Conservation (phyloP, 2,329 filamentous ascomycete species). For the Myotisia sp. region DNA sequence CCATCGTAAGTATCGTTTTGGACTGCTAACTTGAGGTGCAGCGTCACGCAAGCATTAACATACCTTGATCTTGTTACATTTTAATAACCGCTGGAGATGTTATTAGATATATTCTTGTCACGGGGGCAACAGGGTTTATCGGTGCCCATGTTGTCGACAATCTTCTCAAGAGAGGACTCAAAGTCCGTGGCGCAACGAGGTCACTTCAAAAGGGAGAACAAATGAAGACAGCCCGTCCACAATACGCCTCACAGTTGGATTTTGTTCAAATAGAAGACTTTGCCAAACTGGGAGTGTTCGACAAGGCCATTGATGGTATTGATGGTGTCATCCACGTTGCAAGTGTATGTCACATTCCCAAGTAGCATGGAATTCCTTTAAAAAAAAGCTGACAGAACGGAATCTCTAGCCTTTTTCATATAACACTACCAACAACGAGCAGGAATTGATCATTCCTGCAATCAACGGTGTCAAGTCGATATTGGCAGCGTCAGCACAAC, state of each 20-base stretch:
- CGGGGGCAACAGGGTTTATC: slow-evolving; percentile 18
- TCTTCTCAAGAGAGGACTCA: slow-evolving; percentile 10
- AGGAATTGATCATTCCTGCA: slow-evolving; percentile 33
- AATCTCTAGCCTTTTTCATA: slow-evolving; percentile 35
- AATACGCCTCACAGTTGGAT: slow-evolving; percentile 25
- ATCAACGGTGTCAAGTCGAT: slow-evolving; percentile 34
- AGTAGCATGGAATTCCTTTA: too few species aligned
- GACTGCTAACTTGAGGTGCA: too few species aligned
- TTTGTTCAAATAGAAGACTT: slow-evolving; percentile 34
- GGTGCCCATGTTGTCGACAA: slow-evolving; percentile 16
- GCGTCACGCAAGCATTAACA: too few species aligned
- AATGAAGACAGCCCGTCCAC: slow-evolving; percentile 27
- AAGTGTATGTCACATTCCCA: slow-evolving; percentile 21
- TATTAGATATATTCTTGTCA: slow-evolving; percentile 5
- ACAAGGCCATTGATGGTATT: slow-evolving; percentile 28
- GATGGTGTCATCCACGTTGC: slow-evolving; percentile 35
- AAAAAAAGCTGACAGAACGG: too few species aligned
- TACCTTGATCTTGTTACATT: too few species aligned
- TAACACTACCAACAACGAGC: slow-evolving; percentile 31
- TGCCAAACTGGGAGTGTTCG: slow-evolving; percentile 24
- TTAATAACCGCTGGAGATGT: too few species aligned
- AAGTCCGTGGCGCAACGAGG: slow-evolving; percentile 9
- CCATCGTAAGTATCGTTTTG: too few species aligned
- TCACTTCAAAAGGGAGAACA: slow-evolving; percentile 13
- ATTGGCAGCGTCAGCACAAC: slow-evolving; percentile 21